Evolutionary conservation across 2,329 filamentous ascomycete species (phyloP).

Genomic region (Elsinoe perseae): DNA sequence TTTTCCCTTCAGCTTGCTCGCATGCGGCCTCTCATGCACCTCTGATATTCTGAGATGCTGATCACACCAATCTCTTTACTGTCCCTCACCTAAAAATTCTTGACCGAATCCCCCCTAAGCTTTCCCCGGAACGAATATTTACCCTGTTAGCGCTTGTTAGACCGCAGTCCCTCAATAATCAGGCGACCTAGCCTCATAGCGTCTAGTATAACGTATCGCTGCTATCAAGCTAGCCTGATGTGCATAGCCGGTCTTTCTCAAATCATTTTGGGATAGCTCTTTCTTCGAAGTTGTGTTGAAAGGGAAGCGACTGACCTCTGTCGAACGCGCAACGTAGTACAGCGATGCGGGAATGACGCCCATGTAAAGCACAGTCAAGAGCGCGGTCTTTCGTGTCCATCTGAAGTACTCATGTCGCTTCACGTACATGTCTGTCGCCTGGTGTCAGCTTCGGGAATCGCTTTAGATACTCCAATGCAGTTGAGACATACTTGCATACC

Average conservation of each 20-base stretch:
- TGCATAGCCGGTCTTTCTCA: too few relatives aligned
- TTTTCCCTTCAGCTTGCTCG: too few relatives aligned
- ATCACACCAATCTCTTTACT: too few relatives aligned
- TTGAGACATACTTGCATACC: constrained; percentile 43
- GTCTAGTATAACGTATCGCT: too few relatives aligned
- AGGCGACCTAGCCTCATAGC: too few relatives aligned
- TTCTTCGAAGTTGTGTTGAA: background rate
- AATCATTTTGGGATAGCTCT: too few relatives aligned
- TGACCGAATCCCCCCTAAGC: constrained; percentile 75
- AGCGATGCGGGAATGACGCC: constrained; percentile 63
- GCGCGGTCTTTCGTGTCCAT: constrained; percentile 79
- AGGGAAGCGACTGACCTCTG: constrained; percentile 63
- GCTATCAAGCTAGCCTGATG: too few relatives aligned
- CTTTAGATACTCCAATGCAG: constrained; percentile 25
- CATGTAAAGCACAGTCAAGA: constrained; percentile 70
- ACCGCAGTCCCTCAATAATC: background rate
- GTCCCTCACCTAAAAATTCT: constrained; percentile 62
- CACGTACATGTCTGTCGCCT: constrained; percentile 61
- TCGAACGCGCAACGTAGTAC: constrained; percentile 66
- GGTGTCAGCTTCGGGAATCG: constrained; percentile 15
- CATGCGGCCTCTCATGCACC: too few relatives aligned
- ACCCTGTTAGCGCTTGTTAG: constrained; percentile 50
- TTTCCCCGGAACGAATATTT: constrained; percentile 81
- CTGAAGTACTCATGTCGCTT: constrained; percentile 93
- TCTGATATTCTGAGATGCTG: too few relatives aligned